phyloP scores from a whole-genome alignment of 495 filamentous ascomycete genomes.

The Xylaria cubensis region DNA sequence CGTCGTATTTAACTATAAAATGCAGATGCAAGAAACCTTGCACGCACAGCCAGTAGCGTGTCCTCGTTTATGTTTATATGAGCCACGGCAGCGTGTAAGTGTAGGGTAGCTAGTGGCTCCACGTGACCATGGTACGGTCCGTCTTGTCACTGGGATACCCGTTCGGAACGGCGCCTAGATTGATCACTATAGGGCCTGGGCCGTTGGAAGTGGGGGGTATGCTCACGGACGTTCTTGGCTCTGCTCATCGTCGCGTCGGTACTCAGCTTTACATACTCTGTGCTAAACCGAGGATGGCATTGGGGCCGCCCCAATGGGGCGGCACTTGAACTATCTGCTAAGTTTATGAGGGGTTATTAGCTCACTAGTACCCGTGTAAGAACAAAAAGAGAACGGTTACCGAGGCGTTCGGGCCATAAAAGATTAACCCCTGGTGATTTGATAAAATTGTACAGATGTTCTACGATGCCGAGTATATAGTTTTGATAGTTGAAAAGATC shows the following conservation, averaged over 20 bases:
- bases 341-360: not conserved
- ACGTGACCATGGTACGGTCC: constrained; percentile 4
- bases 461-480: not conserved
- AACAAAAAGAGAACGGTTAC: not conserved
- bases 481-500: not conserved
- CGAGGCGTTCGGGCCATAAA: not conserved
- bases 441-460: not conserved
- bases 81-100: constrained; percentile 2
- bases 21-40: constrained; percentile 17
- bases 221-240: constrained; percentile 17
- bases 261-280: not conserved
- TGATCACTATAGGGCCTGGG: constrained; percentile 3
- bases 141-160: constrained; percentile 7
- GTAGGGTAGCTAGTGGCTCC: constrained; percentile 13
- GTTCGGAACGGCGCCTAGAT: constrained; percentile 14
- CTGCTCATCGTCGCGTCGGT: not conserved
- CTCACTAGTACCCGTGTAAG: not conserved
- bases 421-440: not conserved
- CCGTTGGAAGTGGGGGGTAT: not conserved
- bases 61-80: constrained; percentile 6
- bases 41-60: constrained; percentile 12
- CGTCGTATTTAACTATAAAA: constrained; percentile 10
- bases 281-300: not conserved
- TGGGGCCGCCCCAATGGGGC: no score
- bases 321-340: not conserved